Conservation (phyloP, 2,329 filamentous ascomycete genomes). For the Thielaviopsis populi region DNA sequence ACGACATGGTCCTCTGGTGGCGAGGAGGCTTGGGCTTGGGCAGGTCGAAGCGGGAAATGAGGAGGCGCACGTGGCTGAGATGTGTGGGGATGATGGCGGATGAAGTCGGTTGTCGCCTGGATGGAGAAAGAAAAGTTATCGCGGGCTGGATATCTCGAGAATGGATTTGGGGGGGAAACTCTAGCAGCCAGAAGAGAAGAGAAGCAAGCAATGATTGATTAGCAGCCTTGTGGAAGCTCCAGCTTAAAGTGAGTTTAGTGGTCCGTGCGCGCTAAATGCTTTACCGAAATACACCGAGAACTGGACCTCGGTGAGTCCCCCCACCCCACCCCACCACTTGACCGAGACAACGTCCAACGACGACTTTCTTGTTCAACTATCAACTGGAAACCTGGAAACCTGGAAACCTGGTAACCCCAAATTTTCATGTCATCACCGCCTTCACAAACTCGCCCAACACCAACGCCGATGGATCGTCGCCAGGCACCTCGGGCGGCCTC, state of each 20-base stretch:
- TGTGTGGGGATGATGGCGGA: neutral
- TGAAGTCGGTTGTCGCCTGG: neutral
- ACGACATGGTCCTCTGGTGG: slow-evolving; percentile 5
- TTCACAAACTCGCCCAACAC: slow-evolving; percentile 18
- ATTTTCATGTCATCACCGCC: slow-evolving; percentile 16
- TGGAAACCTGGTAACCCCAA: too few relatives aligned
- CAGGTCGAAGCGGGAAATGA: neutral
- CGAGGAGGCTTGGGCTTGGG: neutral
- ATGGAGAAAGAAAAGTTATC: neutral
- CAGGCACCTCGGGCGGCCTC: slow-evolving; percentile 22
- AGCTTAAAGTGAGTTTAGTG: neutral
- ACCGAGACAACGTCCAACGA: neutral
- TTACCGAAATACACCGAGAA: slow-evolving; percentile 1
- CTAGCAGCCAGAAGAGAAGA: neutral
- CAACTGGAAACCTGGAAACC: neutral
- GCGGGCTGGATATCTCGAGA: neutral
- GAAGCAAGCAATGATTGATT: neutral
- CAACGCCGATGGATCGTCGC: slow-evolving; percentile 17
- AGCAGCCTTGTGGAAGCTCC: neutral
- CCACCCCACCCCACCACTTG: too few relatives aligned
- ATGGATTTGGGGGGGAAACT: neutral
- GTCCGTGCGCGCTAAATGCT: neutral
- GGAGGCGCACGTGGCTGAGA: neutral
- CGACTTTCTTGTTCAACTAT: neutral
- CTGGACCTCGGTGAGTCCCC: neutral